phyloP scores from a whole-genome alignment of 2,329 filamentous ascomycete genomes.

The Teratosphaeriaceae sp. region DNA sequence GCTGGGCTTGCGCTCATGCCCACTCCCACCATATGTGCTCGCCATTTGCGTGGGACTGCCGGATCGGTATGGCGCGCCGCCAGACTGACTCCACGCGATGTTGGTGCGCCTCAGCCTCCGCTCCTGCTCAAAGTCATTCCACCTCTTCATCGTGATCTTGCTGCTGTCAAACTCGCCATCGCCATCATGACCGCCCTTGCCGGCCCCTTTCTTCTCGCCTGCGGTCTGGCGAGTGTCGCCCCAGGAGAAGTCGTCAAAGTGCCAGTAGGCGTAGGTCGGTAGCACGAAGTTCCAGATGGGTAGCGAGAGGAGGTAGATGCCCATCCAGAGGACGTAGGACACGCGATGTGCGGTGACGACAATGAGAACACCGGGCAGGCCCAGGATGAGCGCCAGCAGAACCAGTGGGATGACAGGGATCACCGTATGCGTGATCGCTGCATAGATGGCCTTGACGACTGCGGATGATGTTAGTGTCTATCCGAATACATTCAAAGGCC shows the following conservation, averaged over 20 bases:
- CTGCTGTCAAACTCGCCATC: constrained; percentile 97
- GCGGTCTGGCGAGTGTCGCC: constrained; percentile 95
- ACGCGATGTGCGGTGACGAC: constrained; percentile 87
- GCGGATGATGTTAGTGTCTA: constrained; percentile 23
- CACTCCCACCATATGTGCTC: constrained; percentile 8
- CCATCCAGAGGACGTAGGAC: constrained; percentile 93
- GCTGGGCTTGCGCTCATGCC: constrained; percentile 19
- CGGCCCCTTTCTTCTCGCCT: constrained; percentile 80
- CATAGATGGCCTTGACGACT: constrained; percentile 80
- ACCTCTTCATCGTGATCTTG: constrained; percentile 99
- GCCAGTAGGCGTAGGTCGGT: constrained; percentile 94
- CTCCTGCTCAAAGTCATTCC: constrained; percentile 87
- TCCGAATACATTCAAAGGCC: no score
- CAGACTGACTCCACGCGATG: background rate
- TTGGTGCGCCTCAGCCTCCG: constrained; percentile 15
- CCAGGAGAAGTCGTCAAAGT: constrained; percentile 99
- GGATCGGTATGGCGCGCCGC: constrained; percentile 9
- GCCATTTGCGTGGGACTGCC: constrained; percentile 6
- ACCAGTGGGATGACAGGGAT: constrained; percentile 87
- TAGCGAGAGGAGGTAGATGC: constrained; percentile 87
- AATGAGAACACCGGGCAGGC: constrained; percentile 86
- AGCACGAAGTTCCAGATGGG: constrained; percentile 98
- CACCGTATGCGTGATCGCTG: constrained; percentile 46
- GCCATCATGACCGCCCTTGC: constrained; percentile 53
- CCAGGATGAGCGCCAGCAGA: constrained; percentile 84